Evolutionary conservation across 768 basidiomycete species (phyloP), one percentile per base, ranked within the genome.

Genomic region (Dacryopinax spathularia): DNA sequence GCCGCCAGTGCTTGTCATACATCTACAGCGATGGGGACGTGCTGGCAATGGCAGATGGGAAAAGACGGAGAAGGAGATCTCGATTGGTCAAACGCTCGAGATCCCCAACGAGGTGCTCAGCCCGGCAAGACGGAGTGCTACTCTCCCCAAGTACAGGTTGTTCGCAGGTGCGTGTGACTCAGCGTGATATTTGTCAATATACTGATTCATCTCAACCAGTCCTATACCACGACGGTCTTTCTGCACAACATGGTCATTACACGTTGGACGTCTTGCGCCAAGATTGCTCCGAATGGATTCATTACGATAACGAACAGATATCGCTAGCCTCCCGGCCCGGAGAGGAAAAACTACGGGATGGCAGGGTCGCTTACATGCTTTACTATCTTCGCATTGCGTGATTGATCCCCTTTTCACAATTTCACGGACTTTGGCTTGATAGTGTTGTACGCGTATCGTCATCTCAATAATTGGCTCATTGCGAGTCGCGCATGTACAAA

Each of bases 191-290:
- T 59, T 33, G 16, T 36, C 1, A 27, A 6, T 44, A 29, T 3
- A 4, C 33, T 3, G 56, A 44, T 33, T 10, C 15, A 18, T 6
- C n/a, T 60, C 27, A n/a, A 37, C 33, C 31, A 89, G 95, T 85
- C 9, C 75, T 97, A 13, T 97, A 97, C 73, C 95, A 99, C 72
- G 94, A 99, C 68, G 95, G 95, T 1, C 77, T 80, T 31, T 89
- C 89, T 6, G 91, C 95, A 0, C 86, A 86, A 0, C 92, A 93
- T 1, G 95, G 95, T 0, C 95, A 97, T 74, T 98, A 97, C 76
- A 98, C 94, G 1, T 82, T 95, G 56, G 88, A 92, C 69, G 88
- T 94, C 10, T 77, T 94, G 1, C 86, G 90, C 68, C 88, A 56
- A 31, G 48, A 56, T 29, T 56, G 48, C 48, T 56, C 48, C 48